These are phyloP conservation scores for Brettanomyces nanus DNA, from an alignment of 805 yeast genomes.

Conservation along the genomic window DNA sequence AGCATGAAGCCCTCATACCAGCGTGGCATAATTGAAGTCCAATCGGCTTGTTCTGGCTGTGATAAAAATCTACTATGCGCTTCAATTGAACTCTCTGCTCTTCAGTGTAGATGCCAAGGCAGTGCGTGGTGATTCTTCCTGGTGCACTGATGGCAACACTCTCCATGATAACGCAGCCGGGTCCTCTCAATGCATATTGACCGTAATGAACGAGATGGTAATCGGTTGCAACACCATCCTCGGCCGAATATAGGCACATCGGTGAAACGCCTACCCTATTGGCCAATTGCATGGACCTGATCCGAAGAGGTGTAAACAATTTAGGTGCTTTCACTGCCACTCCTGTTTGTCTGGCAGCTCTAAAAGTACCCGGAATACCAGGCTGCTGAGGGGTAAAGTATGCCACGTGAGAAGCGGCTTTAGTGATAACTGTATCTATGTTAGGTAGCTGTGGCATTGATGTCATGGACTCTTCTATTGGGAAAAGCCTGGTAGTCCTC, in stretches of 20 bases:
- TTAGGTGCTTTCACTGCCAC: conserved; percentile 30
- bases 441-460: conserved; percentile 3
- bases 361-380: conserved; percentile 26
- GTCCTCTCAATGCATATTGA: conserved; percentile 37
- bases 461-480: too few relatives aligned
- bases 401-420: conserved; percentile 9
- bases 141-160: conserved; percentile 20
- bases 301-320: conserved; percentile 35
- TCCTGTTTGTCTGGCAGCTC: conserved; percentile 7
- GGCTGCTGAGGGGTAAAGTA: conserved; percentile 28
- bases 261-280: conserved; percentile 52
- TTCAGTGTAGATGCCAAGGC: conserved; percentile 42
- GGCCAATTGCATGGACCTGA: conserved; percentile 31
- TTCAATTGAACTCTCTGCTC: conserved; percentile 35
- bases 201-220: conserved; percentile 46
- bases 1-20: conserved; percentile 35
- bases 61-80: conserved; percentile 36
- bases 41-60: conserved; percentile 34
- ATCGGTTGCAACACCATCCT: conserved; percentile 33
- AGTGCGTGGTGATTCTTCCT: conserved; percentile 17
- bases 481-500: too few relatives aligned
- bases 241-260: conserved; percentile 45
- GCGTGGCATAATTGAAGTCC: conserved; percentile 52
- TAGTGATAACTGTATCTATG: conserved; percentile 2
- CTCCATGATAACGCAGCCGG: conserved; percentile 41